Percentiles rank a stretch among this genome's conserved stretches.
These are phyloP conservation scores for Trichaptum fuscoviolaceum DNA, from an alignment of 768 basidiomycete species.

Conservation along the genomic window DNA sequence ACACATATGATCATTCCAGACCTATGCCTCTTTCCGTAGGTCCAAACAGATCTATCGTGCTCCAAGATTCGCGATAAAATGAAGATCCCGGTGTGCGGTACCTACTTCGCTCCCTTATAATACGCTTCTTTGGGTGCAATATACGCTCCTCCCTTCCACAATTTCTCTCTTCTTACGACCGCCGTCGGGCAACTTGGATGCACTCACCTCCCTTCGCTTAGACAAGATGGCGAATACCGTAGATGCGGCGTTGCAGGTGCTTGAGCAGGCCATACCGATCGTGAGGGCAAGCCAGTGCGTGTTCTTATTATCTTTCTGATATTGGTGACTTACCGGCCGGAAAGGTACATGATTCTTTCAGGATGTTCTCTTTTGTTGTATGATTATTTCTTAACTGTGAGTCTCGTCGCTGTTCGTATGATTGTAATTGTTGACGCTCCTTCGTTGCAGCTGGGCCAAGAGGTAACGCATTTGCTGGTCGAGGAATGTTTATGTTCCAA, in stretches of 20 bases:
- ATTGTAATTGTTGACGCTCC: background rate
- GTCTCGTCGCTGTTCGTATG: background rate
- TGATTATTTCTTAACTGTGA: constrained; percentile 5
- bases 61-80: background rate
- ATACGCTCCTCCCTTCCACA: background rate
- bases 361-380: background rate
- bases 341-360: constrained; percentile 5
- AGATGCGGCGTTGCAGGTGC: background rate
- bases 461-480: background rate
- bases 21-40: background rate
- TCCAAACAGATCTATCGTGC: background rate
- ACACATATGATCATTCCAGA: background rate
- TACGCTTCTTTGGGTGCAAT: background rate
- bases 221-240: background rate
- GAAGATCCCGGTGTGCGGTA: background rate
- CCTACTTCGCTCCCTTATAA: background rate
- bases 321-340: background rate
- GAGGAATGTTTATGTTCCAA: background rate
- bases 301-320: background rate
- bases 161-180: background rate
- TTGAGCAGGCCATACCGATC: background rate
- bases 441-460: background rate
- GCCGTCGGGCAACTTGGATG: background rate
- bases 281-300: constrained; percentile 2
- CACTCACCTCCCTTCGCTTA: background rate